Conservation (phyloP, 495 filamentous ascomycete genomes). For the Hypoxylon lenormandii region DNA sequence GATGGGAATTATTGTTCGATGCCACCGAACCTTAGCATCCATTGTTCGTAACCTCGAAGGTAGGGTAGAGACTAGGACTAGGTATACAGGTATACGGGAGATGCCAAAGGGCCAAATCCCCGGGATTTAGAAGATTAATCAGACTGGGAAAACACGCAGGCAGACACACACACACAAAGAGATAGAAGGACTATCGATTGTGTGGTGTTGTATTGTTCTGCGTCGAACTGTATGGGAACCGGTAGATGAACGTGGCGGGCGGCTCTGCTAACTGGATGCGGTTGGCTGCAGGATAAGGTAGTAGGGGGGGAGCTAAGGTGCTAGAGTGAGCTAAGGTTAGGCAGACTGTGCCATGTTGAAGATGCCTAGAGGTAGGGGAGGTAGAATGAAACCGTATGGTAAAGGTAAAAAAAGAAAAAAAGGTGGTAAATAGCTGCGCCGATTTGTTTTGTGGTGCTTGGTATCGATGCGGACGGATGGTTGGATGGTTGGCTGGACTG, state of each 20-base stretch:
- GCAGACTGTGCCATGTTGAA: constrained; percentile 46
- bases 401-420: neutral
- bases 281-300: constrained; percentile 46
- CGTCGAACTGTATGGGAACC: constrained; percentile 11
- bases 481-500: neutral
- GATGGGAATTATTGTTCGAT: constrained; percentile 43
- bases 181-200: constrained; percentile 9
- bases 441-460: constrained; percentile 1
- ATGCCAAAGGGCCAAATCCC: constrained; percentile 6
- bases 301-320: constrained; percentile 36
- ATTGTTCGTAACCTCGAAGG: constrained; percentile 47
- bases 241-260: constrained; percentile 45
- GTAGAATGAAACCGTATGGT: neutral
- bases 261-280: constrained; percentile 55
- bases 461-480: constrained; percentile 5
- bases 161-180: constrained; percentile 39
- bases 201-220: constrained; percentile 15
- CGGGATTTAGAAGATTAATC: constrained; percentile 13
- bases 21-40: constrained; percentile 55
- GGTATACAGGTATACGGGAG: constrained; percentile 25
- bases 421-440: constrained; percentile 13
- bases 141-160: constrained; percentile 43
- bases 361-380: constrained; percentile 15
- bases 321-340: constrained; percentile 31
- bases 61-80: constrained; percentile 22